These are phyloP conservation scores for Pulveroboletus frians DNA, from an alignment of 768 basidiomycete species.

Conservation along the genomic window DNA sequence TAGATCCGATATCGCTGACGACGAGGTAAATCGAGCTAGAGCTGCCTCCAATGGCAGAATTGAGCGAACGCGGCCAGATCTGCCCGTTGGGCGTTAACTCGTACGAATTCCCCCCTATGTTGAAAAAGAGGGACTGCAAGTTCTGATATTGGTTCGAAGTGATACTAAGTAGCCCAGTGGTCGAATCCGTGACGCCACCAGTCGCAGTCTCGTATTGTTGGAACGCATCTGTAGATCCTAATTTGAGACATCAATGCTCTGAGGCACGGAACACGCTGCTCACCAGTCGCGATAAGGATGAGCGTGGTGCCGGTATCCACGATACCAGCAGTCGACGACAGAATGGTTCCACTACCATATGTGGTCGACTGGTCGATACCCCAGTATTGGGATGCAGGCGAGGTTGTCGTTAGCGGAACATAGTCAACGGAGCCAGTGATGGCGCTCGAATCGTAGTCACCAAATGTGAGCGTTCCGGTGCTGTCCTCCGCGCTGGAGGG, in stretches of 20 bases:
- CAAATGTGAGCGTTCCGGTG: conserved; percentile 13
- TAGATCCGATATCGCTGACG: conserved; percentile 15
- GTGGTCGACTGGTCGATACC: conserved; percentile 12
- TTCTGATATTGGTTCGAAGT: conserved; percentile 17
- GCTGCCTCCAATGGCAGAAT: conserved; percentile 25
- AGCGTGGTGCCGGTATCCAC: conserved; percentile 31
- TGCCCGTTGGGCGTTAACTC: conserved; percentile 25
- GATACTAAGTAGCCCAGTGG: conserved; percentile 24
- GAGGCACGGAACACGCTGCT: no score
- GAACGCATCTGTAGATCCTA: no score
- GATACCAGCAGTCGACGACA: conserved; percentile 28
- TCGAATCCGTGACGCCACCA: conserved; percentile 10
- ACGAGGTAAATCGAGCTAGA: conserved; percentile 26
- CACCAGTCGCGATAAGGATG: no score
- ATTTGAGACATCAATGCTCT: no score
- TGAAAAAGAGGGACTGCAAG: conserved; percentile 17
- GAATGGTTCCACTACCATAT: conserved; percentile 12
- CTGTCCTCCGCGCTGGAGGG: conserved; percentile 4
- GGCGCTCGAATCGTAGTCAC: conserved; percentile 4
- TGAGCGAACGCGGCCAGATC: conserved; percentile 34
- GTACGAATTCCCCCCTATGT: conserved; percentile 13
- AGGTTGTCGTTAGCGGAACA: conserved; percentile 19
- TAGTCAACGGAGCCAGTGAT: conserved; percentile 15
- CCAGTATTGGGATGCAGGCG: conserved; percentile 23
- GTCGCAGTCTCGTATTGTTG: no score